These are phyloP conservation scores for Rugonectria rugulosa DNA, from an alignment of 2,329 filamentous ascomycete genomes.

Conservation along the genomic window DNA sequence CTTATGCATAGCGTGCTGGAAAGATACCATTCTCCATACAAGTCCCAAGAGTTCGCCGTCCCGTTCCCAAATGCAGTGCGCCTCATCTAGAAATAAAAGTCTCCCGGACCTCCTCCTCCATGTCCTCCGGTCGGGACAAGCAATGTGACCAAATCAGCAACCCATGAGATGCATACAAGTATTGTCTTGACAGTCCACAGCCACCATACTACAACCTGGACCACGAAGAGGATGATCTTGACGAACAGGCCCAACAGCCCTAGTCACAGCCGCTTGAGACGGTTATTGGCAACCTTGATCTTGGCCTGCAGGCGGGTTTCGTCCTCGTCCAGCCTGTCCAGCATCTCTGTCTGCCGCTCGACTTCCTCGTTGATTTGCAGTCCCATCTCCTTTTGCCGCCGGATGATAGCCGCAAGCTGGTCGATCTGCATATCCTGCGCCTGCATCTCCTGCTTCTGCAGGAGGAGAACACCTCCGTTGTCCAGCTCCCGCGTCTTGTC, in stretches of 20 bases:
- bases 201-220: slow-evolving; percentile 43
- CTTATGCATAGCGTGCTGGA: neutral
- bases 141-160: slow-evolving; percentile 38
- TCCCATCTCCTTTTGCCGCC: slow-evolving; percentile 79
- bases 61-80: slow-evolving; percentile 14
- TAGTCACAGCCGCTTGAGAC: slow-evolving; percentile 70
- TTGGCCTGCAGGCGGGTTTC: slow-evolving; percentile 72
- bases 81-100: slow-evolving; percentile 9
- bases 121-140: slow-evolving; percentile 32
- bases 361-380: slow-evolving; percentile 78
- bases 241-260: slow-evolving; percentile 35
- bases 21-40: slow-evolving; percentile 11
- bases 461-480: slow-evolving; percentile 75
- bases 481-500: slow-evolving; percentile 79
- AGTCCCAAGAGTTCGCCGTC: slow-evolving; percentile 10
- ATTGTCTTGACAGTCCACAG: slow-evolving; percentile 38
- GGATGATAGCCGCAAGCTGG: slow-evolving; percentile 71
- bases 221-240: slow-evolving; percentile 36
- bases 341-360: slow-evolving; percentile 73
- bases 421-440: slow-evolving; percentile 79
- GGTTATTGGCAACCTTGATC: slow-evolving; percentile 76
- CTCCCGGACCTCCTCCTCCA: slow-evolving; percentile 14
- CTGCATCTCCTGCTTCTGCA: slow-evolving; percentile 77
- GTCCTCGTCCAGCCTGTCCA: slow-evolving; percentile 72
- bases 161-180: slow-evolving; percentile 37